A percentile compares a stretch with the other conserved stretches of the same genome.
phyloP scores from a whole-genome alignment of 768 basidiomycete species.

The Tylopilus plumbeoviolaceoides region DNA sequence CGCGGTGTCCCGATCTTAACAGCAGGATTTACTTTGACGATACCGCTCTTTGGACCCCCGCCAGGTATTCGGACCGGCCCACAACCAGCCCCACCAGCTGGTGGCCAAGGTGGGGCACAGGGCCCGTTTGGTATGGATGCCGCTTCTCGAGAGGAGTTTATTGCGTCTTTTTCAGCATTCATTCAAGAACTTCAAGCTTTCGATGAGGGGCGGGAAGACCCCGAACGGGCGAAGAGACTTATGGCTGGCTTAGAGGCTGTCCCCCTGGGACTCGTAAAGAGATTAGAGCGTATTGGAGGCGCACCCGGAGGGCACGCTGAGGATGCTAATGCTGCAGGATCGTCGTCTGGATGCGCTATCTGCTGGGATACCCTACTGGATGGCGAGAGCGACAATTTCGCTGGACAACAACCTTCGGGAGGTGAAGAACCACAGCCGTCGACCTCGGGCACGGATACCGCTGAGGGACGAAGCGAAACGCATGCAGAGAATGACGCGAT shows the following conservation, averaged over 20 bases:
- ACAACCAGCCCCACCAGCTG: not conserved
- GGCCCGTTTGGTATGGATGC: constrained; percentile 18
- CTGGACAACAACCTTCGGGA: constrained; percentile 10
- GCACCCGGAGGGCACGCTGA: constrained; percentile 32
- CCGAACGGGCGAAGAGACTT: constrained; percentile 60
- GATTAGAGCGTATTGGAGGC: constrained; percentile 51
- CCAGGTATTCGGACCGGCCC: constrained; percentile 5
- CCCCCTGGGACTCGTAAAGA: constrained; percentile 58
- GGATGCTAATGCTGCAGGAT: constrained; percentile 31
- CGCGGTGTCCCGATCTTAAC: constrained; percentile 22
- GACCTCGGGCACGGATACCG: not conserved
- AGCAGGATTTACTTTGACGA: constrained; percentile 34
- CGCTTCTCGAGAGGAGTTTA: constrained; percentile 19
- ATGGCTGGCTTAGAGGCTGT: constrained; percentile 64
- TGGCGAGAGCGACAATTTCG: constrained; percentile 35
- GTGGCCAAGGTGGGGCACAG: constrained; percentile 1
- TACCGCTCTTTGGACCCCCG: constrained; percentile 28
- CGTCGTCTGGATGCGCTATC: constrained; percentile 56
- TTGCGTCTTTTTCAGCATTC: constrained; percentile 26
- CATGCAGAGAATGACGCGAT: constrained; percentile 10
- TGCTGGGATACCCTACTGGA: constrained; percentile 71
- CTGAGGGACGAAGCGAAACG: constrained; percentile 4
- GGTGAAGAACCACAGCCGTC: constrained; percentile 1
- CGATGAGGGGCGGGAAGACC: constrained; percentile 52
- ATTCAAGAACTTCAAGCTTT: constrained; percentile 25